Conservation (phyloP, 495 filamentous ascomycete genomes). For the Podospora conica region DNA sequence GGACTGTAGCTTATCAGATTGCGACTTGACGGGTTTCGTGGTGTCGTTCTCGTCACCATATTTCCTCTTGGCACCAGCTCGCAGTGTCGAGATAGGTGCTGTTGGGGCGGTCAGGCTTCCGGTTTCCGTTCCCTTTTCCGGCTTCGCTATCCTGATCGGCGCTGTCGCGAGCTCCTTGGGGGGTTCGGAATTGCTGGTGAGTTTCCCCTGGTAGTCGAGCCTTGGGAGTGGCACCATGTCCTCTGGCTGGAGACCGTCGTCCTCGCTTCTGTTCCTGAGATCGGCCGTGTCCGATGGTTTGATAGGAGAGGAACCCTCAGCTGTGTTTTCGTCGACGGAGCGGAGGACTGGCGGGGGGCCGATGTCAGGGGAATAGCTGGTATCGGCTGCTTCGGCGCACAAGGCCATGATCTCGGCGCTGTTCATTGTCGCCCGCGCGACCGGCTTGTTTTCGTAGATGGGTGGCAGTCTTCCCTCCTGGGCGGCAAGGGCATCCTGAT, state of each 20-base stretch:
- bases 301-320: slow-evolving; percentile 45
- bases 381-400: slow-evolving; percentile 41
- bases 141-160: slow-evolving; percentile 5
- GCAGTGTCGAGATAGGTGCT: slow-evolving; percentile 3
- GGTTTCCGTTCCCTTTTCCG: slow-evolving; percentile 7
- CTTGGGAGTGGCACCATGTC: slow-evolving; percentile 5
- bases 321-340: slow-evolving; percentile 56
- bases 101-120: neutral
- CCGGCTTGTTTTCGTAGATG: slow-evolving; percentile 77
- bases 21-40: slow-evolving; percentile 2
- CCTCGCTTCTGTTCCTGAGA: slow-evolving; percentile 15
- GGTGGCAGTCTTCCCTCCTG: slow-evolving; percentile 68
- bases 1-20: slow-evolving; percentile 13
- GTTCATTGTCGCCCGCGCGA: slow-evolving; percentile 64
- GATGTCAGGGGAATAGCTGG: slow-evolving; percentile 57
- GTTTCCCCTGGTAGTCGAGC: slow-evolving; percentile 18
- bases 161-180: slow-evolving; percentile 6
- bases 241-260: slow-evolving; percentile 4
- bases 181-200: slow-evolving; percentile 15
- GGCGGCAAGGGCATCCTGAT: slow-evolving; percentile 46
- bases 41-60: slow-evolving; percentile 29
- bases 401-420: slow-evolving; percentile 44
- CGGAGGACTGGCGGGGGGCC: slow-evolving; percentile 60
- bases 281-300: slow-evolving; percentile 18
- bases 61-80: slow-evolving; percentile 31